These are phyloP conservation scores for Phylloporus rhodoxanthus DNA, from an alignment of 768 basidiomycete species.

Conservation along the genomic window DNA sequence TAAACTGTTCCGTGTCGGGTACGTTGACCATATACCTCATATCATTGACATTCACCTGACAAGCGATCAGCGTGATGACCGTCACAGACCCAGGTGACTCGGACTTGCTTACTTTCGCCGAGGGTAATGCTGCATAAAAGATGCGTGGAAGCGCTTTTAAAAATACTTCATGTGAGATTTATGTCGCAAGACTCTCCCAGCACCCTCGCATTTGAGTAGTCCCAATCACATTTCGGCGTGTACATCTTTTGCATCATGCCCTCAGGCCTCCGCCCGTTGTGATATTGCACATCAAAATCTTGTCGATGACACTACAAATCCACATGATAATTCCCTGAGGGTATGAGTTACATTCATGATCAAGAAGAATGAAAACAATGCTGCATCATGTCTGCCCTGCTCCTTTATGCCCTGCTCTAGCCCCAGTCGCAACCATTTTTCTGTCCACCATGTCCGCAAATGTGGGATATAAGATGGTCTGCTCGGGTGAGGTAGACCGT, in stretches of 20 bases:
- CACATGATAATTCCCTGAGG: not conserved
- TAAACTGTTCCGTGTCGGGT: constrained; percentile 99
- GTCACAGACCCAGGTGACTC: constrained; percentile 95
- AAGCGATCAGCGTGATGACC: constrained; percentile 79
- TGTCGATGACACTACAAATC: not conserved
- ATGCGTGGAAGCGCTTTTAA: not conserved
- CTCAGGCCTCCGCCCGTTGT: no score
- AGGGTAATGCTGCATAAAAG: constrained; percentile 58
- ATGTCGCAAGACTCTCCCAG: not conserved
- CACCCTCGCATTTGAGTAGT: not conserved
- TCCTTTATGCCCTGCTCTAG: constrained; percentile 6
- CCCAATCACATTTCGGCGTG: not conserved
- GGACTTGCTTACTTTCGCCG: constrained; percentile 85
- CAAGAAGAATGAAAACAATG: not conserved
- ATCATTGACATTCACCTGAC: constrained; percentile 3
- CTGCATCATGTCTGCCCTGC: not conserved
- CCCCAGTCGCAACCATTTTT: constrained; percentile 15
- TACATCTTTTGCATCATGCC: not conserved
- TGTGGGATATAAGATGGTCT: constrained; percentile 17
- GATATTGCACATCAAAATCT: not conserved
- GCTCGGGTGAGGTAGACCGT: constrained; percentile 7
- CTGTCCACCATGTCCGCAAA: constrained; percentile 24
- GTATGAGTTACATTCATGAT: not conserved
- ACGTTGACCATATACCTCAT: constrained; percentile 17
- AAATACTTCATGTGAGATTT: no score